Percentiles rank a stretch among this genome's conserved stretches.
Conservation (phyloP, 805 yeast species). For the Yarrowia sp. region DNA sequence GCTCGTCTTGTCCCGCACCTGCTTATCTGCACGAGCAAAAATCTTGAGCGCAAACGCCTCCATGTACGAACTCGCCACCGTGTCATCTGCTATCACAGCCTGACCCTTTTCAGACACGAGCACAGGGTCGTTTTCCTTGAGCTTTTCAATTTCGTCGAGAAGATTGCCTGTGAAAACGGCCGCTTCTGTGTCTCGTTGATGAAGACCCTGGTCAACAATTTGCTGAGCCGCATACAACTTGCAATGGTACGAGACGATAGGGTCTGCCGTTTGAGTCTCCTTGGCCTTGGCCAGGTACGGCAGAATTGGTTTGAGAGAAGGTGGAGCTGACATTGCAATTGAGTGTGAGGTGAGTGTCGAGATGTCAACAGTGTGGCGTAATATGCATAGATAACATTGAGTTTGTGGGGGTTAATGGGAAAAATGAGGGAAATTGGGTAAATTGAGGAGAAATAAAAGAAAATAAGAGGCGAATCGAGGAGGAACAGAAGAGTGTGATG, state of each 20-base stretch:
- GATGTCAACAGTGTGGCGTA: no score
- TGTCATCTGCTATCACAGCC: constrained; percentile 65
- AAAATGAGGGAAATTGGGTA: no score
- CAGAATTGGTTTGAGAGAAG: constrained; percentile 45
- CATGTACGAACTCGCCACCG: constrained; percentile 62
- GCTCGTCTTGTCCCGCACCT: constrained; percentile 55
- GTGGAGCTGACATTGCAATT: constrained; percentile 41
- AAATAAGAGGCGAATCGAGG: no score
- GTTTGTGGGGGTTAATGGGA: no score
- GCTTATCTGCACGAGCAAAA: constrained; percentile 61
- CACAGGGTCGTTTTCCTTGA: constrained; percentile 55
- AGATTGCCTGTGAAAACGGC: constrained; percentile 67
- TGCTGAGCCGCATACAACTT: constrained; percentile 74
- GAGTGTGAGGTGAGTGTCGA: neutral
- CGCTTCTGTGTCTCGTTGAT: constrained; percentile 60
- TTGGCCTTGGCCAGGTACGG: constrained; percentile 46
- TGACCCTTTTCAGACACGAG: constrained; percentile 50
- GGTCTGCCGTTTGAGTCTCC: constrained; percentile 66
- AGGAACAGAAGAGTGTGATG: no score
- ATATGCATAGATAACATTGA: no score
- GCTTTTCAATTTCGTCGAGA: constrained; percentile 72
- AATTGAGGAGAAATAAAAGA: no score
- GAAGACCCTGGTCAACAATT: constrained; percentile 67
- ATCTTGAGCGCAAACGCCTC: constrained; percentile 64
- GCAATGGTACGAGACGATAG: constrained; percentile 76